Evolutionary conservation across 2,329 filamentous ascomycete genomes (phyloP).

Genomic region (Penicillium glabrum): DNA sequence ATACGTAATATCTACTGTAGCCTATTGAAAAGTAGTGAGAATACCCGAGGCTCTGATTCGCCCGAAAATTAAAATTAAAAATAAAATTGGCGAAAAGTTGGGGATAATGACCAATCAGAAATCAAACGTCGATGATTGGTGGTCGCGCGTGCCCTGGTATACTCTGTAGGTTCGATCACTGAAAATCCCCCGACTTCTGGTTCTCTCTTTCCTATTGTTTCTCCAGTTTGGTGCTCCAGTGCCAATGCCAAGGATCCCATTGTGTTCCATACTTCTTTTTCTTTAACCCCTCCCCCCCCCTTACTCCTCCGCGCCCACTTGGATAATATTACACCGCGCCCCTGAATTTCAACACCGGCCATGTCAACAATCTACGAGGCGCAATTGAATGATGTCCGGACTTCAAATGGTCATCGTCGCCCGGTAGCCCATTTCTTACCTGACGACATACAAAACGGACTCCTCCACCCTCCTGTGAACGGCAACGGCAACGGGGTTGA

Average conservation of each 20-base stretch:
- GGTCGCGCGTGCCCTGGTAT: constrained; percentile 13
- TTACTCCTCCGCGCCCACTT: not conserved
- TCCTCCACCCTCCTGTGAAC: constrained; percentile 16
- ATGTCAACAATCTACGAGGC: constrained; percentile 18
- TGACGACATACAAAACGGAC: constrained; percentile 19
- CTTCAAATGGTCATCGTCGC: constrained; percentile 24
- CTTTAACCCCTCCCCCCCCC: not conserved
- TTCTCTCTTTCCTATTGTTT: not conserved
- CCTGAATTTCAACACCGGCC: constrained; percentile 11
- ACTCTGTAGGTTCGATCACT: constrained; percentile 20
- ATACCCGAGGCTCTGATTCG: not conserved
- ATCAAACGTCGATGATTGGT: constrained; percentile 16
- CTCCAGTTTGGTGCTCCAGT: not conserved
- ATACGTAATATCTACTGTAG: not conserved
- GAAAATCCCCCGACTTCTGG: not conserved
- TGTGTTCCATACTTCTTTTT: not conserved
- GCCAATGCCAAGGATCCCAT: not conserved
- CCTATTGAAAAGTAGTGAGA: not conserved
- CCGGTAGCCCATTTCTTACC: constrained; percentile 30
- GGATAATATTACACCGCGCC: constrained; percentile 1
- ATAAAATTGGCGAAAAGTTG: not conserved
- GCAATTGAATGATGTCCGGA: constrained; percentile 31
- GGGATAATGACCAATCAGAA: constrained; percentile 16
- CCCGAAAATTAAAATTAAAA: not conserved
- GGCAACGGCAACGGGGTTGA: constrained; percentile 3